A percentile compares a stretch with the other conserved stretches of the same genome.
phyloP scores from a whole-genome alignment of 2,329 filamentous ascomycete genomes.

The Podosphaera xanthii region DNA sequence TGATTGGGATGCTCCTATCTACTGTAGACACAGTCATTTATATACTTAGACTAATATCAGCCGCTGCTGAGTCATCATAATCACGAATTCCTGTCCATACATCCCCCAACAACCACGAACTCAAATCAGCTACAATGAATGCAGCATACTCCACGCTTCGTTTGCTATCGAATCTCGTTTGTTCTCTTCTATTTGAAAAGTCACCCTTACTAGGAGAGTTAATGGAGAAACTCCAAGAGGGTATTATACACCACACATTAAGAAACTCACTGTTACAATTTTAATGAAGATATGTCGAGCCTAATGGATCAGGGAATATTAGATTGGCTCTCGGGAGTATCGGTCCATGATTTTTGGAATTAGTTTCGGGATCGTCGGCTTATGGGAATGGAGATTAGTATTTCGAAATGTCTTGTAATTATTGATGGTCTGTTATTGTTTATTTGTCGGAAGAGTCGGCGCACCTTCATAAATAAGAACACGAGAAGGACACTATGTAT shows the following conservation, averaged over 20 bases:
- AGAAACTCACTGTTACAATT: neutral
- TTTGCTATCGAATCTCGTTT: neutral
- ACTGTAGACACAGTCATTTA: neutral
- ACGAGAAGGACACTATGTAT: no score
- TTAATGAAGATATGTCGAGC: no score
- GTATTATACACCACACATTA: neutral
- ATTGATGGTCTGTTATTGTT: no score
- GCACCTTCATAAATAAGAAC: no score
- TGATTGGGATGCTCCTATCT: no score
- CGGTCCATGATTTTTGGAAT: no score
- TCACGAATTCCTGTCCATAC: neutral
- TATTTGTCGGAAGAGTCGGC: no score
- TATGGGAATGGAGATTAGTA: no score
- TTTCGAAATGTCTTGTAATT: no score
- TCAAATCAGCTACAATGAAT: neutral
- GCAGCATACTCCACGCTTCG: neutral
- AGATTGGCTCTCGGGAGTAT: no score
- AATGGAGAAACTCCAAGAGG: neutral
- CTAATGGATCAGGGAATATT: no score
- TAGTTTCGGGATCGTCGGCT: no score
- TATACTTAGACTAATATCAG: neutral
- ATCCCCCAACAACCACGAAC: neutral
- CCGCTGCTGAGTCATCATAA: neutral
- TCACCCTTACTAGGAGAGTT: neutral
- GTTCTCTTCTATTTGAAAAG: neutral